Base-by-base conservation (phyloP, 73 alveolate species). In the Blepharisma japonicum region DNA sequence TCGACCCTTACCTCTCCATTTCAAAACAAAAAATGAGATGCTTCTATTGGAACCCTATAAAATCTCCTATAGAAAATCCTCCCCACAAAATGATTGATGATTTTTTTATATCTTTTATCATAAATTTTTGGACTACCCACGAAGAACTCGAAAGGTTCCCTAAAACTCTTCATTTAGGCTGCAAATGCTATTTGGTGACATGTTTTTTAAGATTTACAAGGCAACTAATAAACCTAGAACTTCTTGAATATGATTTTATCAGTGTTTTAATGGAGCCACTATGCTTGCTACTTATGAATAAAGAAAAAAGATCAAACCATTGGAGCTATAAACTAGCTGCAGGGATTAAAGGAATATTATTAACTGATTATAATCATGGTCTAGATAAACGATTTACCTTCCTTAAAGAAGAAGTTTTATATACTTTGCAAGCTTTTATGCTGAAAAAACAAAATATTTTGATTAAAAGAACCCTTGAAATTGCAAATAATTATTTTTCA, bases 1-100 rank as follows among this genome's bases (percentile, higher is more conserved):
- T 61, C 74, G 74, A 61, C 74, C 74, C 74, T 1, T 25, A 14
- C 47, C 1, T 61, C 49, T 39, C 74, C 14, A 14, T n/a, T 61
- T 61, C 74, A 0, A n/a, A 18, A 2, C 74, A 61, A 0, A 61
- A n/a, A 61, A 39, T 14, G 18, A n/a, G 74, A 20, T 61, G 74
- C 5, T 61, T 20, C 47, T 11, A 18, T 20, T 61, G 74, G 74
- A 25, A 25, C 23, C 18, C n/a, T 25, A 8, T 61, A 9, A 61
- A 61, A 25, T 8, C n/a, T 4, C 23, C 23, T 25, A 25, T 8
- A 61, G 74, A 61, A 8, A n/a, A 61, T 8, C 14, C 46, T 25
- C 39, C 11, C 39, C 50, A n/a, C 38, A 2, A 61, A 61, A n/a
- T n/a, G 14, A 61, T 18, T 8, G 74, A 61, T 2, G 38, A 8